Percentiles rank a stretch among this genome's conserved stretches.
Conservation (phyloP, 2,329 filamentous ascomycete genomes). For the Lachnellula arida region DNA sequence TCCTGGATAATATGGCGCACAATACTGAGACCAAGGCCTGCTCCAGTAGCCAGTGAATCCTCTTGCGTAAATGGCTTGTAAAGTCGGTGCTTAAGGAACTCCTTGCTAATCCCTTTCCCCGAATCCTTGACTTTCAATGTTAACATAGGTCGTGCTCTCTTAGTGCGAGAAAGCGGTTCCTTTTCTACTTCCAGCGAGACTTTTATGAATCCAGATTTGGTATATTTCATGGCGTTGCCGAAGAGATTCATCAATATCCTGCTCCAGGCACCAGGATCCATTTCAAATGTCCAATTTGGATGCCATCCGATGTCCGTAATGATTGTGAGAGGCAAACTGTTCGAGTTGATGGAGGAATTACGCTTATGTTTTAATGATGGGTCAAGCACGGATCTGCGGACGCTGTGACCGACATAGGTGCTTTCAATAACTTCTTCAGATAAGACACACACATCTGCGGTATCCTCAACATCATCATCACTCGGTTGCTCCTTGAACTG, state of each 20-base stretch:
- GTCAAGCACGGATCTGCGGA: conserved; percentile 21
- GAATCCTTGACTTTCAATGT: conserved; percentile 53
- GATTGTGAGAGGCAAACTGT: conserved; percentile 36
- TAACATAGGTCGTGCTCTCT: conserved; percentile 17
- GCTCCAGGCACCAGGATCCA: conserved; percentile 49
- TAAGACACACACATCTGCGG: conserved; percentile 25
- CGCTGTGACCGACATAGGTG: conserved; percentile 27
- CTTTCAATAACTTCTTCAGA: conserved; percentile 31
- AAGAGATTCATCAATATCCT: conserved; percentile 57
- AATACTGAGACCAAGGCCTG: conserved; percentile 59
- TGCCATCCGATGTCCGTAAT: conserved; percentile 47
- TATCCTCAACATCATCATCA: conserved; percentile 17
- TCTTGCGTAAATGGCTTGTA: conserved; percentile 63
- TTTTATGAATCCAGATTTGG: conserved; percentile 46
- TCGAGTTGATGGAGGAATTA: conserved; percentile 7
- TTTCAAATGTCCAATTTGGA: conserved; percentile 47
- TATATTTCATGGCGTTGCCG: conserved; percentile 60
- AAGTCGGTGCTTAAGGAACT: conserved; percentile 54
- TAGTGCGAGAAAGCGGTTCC: conserved; percentile 13
- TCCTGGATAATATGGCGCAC: conserved; percentile 57
- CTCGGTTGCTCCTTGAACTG: conserved; percentile 7
- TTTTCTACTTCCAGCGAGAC: conserved; percentile 35
- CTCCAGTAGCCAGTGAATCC: conserved; percentile 54
- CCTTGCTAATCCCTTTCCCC: conserved; percentile 58
- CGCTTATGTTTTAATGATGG: conserved; percentile 21